phyloP scores from a whole-genome alignment of 805 yeast species.

The Tetrapisispora fleetii region DNA sequence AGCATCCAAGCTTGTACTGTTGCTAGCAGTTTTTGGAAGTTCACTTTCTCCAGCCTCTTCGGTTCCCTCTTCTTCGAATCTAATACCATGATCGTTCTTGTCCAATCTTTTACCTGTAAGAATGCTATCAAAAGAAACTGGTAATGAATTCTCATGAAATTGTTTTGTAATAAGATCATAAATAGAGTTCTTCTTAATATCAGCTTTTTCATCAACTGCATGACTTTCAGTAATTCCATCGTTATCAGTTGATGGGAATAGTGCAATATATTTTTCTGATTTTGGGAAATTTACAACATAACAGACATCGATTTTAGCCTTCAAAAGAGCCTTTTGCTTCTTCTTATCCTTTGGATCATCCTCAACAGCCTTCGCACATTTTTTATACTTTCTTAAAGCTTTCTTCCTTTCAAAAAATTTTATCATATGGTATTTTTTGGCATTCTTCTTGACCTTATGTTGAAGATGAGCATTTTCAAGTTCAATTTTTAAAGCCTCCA shows the following conservation, averaged over 20 bases:
- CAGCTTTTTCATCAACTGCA: slow-evolving; percentile 26
- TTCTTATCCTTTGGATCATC: slow-evolving; percentile 8
- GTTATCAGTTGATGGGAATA: slow-evolving; percentile 47
- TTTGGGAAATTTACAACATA: slow-evolving; percentile 73
- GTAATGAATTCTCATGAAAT: slow-evolving; percentile 45
- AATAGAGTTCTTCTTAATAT: slow-evolving; percentile 36
- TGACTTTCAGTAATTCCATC: slow-evolving; percentile 10
- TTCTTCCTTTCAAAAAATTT: slow-evolving; percentile 85
- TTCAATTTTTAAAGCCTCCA: slow-evolving; percentile 54
- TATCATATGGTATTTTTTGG: slow-evolving; percentile 84
- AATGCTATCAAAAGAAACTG: slow-evolving; percentile 43
- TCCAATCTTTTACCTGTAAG: slow-evolving; percentile 28
- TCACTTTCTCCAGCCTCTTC: neutral
- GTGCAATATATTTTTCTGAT: slow-evolving; percentile 66
- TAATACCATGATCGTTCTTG: slow-evolving; percentile 19
- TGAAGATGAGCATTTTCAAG: slow-evolving; percentile 38
- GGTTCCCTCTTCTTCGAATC: slow-evolving; percentile 6
- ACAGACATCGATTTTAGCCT: slow-evolving; percentile 59
- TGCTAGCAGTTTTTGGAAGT: slow-evolving; percentile 8
- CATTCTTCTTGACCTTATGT: slow-evolving; percentile 39
- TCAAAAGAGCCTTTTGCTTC: slow-evolving; percentile 33
- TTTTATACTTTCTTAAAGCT: slow-evolving; percentile 61
- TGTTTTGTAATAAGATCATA: slow-evolving; percentile 44
- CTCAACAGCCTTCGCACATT: slow-evolving; percentile 27
- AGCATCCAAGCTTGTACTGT: neutral